Conservation (phyloP, 2,329 filamentous ascomycete genomes). For the Rachicladosporium sp. region DNA sequence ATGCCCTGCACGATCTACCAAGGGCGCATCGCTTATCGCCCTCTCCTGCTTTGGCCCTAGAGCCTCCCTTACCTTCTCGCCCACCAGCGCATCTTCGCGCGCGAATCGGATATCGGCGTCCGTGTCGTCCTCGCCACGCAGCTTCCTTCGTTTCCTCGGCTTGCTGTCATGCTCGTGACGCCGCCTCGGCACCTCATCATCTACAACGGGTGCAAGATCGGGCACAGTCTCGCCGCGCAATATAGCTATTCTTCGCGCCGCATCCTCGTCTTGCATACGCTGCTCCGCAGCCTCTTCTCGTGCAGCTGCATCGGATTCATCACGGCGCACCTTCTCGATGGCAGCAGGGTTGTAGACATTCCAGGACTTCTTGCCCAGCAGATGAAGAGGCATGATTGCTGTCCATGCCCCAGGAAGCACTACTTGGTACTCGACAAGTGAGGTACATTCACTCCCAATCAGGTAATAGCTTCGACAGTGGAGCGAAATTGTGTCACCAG, state of each 20-base stretch:
- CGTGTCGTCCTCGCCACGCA: conserved; percentile 75
- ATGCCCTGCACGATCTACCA: conserved; percentile 62
- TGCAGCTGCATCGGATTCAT: conserved; percentile 71
- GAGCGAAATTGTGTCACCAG: no score
- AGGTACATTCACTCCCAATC: no score
- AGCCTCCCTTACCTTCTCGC: conserved; percentile 21
- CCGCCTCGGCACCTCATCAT: conserved; percentile 18
- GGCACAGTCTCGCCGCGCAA: conserved; percentile 49
- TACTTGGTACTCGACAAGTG: no score
- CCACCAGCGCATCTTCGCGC: conserved; percentile 38
- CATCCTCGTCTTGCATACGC: conserved; percentile 71
- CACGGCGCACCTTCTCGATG: conserved; percentile 75
- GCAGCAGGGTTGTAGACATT: conserved; percentile 94
- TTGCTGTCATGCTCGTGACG: conserved; percentile 14
- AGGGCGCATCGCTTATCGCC: conserved; percentile 41
- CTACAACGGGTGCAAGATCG: conserved; percentile 13
- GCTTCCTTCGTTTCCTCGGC: conserved; percentile 48
- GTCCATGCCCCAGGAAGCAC: no score
- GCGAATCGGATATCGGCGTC: conserved; percentile 77
- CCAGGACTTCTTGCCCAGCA: conserved; percentile 96
- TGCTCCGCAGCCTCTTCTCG: conserved; percentile 71
- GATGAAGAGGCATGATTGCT: conserved; percentile 38
- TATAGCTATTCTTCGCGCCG: conserved; percentile 63
- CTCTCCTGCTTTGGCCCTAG: conserved; percentile 10
- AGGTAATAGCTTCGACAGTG: no score